Base-by-base conservation (phyloP, 75 land plant genomes). In the Picea sitchensis region DNA sequence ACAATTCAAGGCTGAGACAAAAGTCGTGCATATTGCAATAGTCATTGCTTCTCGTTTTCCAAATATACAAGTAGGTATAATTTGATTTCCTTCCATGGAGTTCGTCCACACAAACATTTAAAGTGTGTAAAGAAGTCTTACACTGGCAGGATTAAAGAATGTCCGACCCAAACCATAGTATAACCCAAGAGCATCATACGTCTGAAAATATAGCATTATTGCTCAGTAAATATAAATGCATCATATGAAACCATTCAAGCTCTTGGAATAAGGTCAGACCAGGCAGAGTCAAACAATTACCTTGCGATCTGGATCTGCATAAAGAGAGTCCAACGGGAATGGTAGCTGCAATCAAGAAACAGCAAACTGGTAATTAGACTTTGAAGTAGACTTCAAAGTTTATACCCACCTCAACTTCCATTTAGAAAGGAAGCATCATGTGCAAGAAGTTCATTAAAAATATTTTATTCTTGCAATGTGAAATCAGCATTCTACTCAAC, bases 281-380 rank as follows among this genome's bases (percentile, higher is more conserved):
- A 26, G 41, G 21, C 78, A 76, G 26, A 36, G n/a, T 14, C 41
- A 2, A 58, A 59, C 14, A 62, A 56, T 71, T 73, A 90, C 94
- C 92, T 92, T 87, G 67, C 92, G 88, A 26, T 90, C 90, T 41
- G 97, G 94, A 78, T 94, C 97, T 72, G 94, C 94, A 85, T 94
- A 94, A 41, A 94, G 90, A 79, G 83, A 83, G 61, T 94, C 97
- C 61, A 81, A 61, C 58, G 97, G 94, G 80, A 94, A 94, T 31
- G 92, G 97, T 71, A 94, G 79, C 97, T 94, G 86, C 57, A 73
- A 41, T 36, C 44, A 77, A 2, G 59, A 76, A 14, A 59, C 61
- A 58, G 38, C 23, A 56, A 78, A 38, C 21, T 36, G 30, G 59
- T 17, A 32, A 77, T 44, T 23, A 13, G n/a, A 77, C 5, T n/a